phyloP scores from a whole-genome alignment of 495 filamentous ascomycete genomes.

The Cercophora scortea region DNA sequence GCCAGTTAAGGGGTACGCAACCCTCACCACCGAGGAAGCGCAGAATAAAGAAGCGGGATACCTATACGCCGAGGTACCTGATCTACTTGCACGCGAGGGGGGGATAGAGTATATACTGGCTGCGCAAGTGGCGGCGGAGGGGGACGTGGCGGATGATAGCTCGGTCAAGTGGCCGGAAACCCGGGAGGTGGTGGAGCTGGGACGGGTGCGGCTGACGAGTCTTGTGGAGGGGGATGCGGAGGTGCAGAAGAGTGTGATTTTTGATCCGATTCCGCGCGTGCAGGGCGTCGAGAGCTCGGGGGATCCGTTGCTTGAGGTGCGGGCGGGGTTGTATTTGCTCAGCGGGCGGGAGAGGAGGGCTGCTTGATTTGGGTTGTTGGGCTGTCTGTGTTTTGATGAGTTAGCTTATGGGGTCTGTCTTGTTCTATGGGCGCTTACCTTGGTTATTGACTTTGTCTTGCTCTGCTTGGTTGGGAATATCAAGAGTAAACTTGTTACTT shows the following conservation, averaged over 20 bases:
- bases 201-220: conserved; percentile 36
- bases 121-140: conserved; percentile 41
- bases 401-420: no score
- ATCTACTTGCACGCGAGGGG: conserved; percentile 14
- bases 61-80: conserved; percentile 26
- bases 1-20: conserved; percentile 28
- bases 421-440: no score
- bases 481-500: no score
- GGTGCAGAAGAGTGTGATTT: conserved; percentile 44
- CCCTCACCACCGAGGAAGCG: conserved; percentile 23
- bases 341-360: conserved; percentile 40
- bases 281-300: conserved; percentile 39
- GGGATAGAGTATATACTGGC: conserved; percentile 36
- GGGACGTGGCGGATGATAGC: conserved; percentile 41
- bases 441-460: neutral
- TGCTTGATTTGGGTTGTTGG: neutral
- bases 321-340: conserved; percentile 44
- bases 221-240: conserved; percentile 22
- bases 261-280: conserved; percentile 48
- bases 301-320: conserved; percentile 46
- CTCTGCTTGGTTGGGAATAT: neutral
- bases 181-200: conserved; percentile 41
- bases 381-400: neutral
- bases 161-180: conserved; percentile 45
- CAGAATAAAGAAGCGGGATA: neutral